These are phyloP conservation scores for Daldinia caldariorum DNA, from an alignment of 495 filamentous ascomycete genomes.

Conservation along the genomic window DNA sequence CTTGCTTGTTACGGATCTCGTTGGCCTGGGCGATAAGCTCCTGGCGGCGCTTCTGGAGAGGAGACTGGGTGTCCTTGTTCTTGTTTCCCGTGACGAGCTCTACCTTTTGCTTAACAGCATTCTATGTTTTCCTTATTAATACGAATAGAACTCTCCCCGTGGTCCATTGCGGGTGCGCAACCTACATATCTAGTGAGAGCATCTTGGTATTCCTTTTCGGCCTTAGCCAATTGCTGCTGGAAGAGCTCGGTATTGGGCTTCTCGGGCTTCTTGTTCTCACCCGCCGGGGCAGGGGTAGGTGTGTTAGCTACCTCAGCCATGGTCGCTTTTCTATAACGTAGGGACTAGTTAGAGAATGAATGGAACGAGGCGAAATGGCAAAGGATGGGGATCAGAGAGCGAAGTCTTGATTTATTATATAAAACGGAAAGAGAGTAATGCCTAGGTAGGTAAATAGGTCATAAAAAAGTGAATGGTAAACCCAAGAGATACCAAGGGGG, in stretches of 20 bases:
- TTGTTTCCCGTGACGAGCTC: conserved; percentile 74
- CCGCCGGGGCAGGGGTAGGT: conserved; percentile 51
- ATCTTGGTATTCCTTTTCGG: conserved; percentile 82
- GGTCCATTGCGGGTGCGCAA: conserved; percentile 30
- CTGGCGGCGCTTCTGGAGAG: conserved; percentile 77
- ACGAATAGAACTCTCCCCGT: not conserved
- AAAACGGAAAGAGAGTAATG: conserved; percentile 30
- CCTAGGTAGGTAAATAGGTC: conserved; percentile 14
- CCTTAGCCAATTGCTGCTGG: conserved; percentile 75
- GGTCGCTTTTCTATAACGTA: conserved; percentile 12
- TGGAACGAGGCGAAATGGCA: conserved; percentile 37
- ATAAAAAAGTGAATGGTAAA: conserved; percentile 27
- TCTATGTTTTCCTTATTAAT: conserved; percentile 62
- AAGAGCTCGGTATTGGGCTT: conserved; percentile 77
- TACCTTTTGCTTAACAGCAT: conserved; percentile 83
- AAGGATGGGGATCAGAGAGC: conserved; percentile 14
- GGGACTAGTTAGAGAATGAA: conserved; percentile 25
- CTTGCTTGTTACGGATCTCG: conserved; percentile 82
- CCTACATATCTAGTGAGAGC: conserved; percentile 81
- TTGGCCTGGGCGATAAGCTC: conserved; percentile 79
- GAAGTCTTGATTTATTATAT: conserved; percentile 25
- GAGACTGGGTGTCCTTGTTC: conserved; percentile 76
- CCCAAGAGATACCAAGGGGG: conserved; percentile 20
- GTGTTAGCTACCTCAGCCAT: conserved; percentile 54
- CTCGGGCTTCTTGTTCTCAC: conserved; percentile 67